Conservation (phyloP, 768 basidiomycete genomes). For the Leccinellum albellum region DNA sequence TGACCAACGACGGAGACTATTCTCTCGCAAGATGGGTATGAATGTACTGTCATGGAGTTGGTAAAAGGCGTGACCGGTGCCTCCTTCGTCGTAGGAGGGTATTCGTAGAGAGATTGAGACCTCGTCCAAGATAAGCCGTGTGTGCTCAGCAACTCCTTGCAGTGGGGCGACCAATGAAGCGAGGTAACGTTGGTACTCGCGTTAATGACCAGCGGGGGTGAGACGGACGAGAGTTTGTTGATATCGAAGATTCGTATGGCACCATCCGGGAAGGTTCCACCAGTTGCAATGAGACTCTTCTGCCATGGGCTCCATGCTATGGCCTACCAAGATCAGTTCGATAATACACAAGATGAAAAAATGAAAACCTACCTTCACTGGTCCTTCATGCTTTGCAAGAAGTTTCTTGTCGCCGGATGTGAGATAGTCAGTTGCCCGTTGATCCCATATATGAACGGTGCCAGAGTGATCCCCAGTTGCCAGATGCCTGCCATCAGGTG, state of each 20-base stretch:
- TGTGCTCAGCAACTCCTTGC: constrained; percentile 82
- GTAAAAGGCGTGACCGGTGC: constrained; percentile 28
- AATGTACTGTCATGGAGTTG: constrained; percentile 46
- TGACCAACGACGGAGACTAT: constrained; percentile 59
- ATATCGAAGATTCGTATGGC: constrained; percentile 51
- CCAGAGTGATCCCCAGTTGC: constrained; percentile 41
- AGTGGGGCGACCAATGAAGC: constrained; percentile 68
- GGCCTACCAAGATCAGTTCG: constrained; percentile 40
- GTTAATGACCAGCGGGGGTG: constrained; percentile 44
- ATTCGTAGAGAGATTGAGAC: constrained; percentile 17
- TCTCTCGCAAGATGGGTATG: constrained; percentile 50
- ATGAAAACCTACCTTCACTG: constrained; percentile 37
- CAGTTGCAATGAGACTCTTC: constrained; percentile 60
- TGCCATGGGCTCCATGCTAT: constrained; percentile 78
- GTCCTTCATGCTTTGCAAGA: constrained; percentile 41
- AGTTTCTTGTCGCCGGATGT: constrained; percentile 32
- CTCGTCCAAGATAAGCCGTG: constrained; percentile 45
- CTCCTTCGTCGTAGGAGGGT: constrained; percentile 21
- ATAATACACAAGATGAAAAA: not conserved
- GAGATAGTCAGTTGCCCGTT: constrained; percentile 32
- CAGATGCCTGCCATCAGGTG: constrained; percentile 37
- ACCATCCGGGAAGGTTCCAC: constrained; percentile 62
- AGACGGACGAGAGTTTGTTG: constrained; percentile 38
- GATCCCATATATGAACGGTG: constrained; percentile 43
- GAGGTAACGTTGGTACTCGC: constrained; percentile 54